Base-by-base conservation (phyloP, 495 filamentous ascomycete species). In the Aspergillus ostianus region DNA sequence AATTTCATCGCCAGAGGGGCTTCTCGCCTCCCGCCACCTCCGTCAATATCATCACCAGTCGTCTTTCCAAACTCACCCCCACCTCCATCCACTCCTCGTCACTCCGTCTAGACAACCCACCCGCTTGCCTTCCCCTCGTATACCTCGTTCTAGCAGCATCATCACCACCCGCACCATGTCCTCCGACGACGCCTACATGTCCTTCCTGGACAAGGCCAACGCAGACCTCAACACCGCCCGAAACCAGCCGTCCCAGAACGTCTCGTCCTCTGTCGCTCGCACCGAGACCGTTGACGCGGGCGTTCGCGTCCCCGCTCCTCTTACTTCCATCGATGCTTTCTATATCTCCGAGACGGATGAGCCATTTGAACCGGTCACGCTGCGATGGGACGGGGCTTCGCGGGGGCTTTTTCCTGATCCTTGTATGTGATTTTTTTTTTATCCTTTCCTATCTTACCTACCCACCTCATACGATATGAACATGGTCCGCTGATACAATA, bases 171-270 rank as follows among this genome's bases (percentile, higher is more conserved):
- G 52, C 62, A 69, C 61, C 56, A 93, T 91, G 87, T 83, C 87
- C 19, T 87, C 88, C 20, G 91, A 96, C 78, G 85, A 89, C 52
- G 85, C 85, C 63, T 96, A 95, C 80, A 80, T 84, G 72, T 76
- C 84, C 64, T 95, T 96, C 69, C 79, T 96, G 52, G 77, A 94
- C 71, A 92, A 93, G 73, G 91, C 91, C 47, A 94, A 93, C 74
- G 72, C 83, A 67, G 85, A 90, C 68, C 84, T 83, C 18, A 76
- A 79, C 58, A 77, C 73, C 18, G 75, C 71, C 58, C 74, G 71
- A 23, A 55, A 66, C 17, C 53, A 60, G 51, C 61, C 56, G 52
- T 48, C 67, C 59, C 62, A 64, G 52, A 61, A 63, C 27, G 71
- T 69, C 4, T 72, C 76, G 21, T 71, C 73, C 3, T 70, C 76